Conservation (phyloP, 2,329 filamentous ascomycete genomes). For the Phialophora macrospora region DNA sequence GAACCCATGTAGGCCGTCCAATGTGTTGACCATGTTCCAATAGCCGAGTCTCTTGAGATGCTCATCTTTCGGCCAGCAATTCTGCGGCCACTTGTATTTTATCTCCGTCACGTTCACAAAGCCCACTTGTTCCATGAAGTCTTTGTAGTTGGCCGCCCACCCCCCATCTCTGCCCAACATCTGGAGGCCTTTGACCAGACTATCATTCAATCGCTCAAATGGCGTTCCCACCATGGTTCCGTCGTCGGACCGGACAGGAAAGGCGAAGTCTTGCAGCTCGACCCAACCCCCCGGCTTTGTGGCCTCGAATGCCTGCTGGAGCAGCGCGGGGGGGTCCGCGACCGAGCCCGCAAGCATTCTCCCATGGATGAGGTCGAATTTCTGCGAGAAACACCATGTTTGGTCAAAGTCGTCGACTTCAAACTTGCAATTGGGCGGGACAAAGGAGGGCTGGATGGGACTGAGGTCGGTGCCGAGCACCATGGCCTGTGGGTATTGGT, state of each 20-base stretch:
- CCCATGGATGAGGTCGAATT: conserved; percentile 67
- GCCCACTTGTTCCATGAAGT: conserved; percentile 41
- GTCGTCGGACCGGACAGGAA: conserved; percentile 37
- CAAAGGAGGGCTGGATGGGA: conserved; percentile 43
- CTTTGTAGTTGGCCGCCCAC: conserved; percentile 41
- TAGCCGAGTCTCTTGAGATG: conserved; percentile 41
- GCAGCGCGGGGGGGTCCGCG: conserved; percentile 56
- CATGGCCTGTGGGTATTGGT: conserved; percentile 41
- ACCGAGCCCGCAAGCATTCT: conserved; percentile 62
- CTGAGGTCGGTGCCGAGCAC: conserved; percentile 39
- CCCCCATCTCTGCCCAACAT: conserved; percentile 38
- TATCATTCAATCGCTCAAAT: conserved; percentile 32
- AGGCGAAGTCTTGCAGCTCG: conserved; percentile 41
- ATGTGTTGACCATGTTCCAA: conserved; percentile 27
- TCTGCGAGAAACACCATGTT: conserved; percentile 59
- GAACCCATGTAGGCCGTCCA: conserved; percentile 1
- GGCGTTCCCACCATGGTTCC: conserved; percentile 43
- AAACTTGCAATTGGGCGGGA: conserved; percentile 62
- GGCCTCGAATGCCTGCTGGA: conserved; percentile 35
- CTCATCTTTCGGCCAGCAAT: conserved; percentile 41
- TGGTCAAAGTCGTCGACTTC: conserved; percentile 64
- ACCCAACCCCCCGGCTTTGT: conserved; percentile 50
- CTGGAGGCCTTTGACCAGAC: conserved; percentile 1
- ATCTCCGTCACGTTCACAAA: conserved; percentile 42
- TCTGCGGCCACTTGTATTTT: conserved; percentile 42